A percentile compares a stretch with the other conserved stretches of the same genome.
Conservation (phyloP, 306 rosid genomes). For the Pterocarpus macrocarpus region DNA sequence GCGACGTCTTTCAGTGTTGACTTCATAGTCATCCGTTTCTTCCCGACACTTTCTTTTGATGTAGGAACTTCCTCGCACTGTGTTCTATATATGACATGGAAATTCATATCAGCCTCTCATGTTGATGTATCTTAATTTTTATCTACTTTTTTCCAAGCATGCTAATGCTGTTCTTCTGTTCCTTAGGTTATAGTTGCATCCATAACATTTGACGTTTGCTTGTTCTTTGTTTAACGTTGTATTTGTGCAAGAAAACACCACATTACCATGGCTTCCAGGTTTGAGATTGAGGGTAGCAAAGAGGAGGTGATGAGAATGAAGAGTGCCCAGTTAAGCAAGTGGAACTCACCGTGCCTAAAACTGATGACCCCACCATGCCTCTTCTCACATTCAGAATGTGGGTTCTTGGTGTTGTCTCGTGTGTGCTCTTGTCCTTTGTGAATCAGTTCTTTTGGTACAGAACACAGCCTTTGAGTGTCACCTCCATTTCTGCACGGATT, state of each 20-base stretch:
- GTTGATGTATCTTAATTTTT: neutral
- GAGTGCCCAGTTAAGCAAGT: slow-evolving; percentile 69
- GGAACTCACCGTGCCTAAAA: slow-evolving; percentile 79
- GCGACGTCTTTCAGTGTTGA: neutral
- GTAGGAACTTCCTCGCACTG: neutral
- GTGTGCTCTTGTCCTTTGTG: slow-evolving; percentile 75
- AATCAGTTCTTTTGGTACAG: slow-evolving; percentile 96
- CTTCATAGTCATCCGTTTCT: neutral
- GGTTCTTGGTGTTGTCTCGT: slow-evolving; percentile 72
- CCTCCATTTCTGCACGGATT: slow-evolving; percentile 83
- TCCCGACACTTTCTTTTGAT: neutral
- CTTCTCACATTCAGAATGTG: slow-evolving; percentile 87
- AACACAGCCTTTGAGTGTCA: slow-evolving; percentile 67
- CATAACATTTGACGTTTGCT: neutral
- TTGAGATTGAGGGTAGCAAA: slow-evolving; percentile 33
- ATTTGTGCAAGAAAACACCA: neutral
- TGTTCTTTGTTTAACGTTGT: no score
- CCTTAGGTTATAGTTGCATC: neutral
- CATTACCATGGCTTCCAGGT: slow-evolving; percentile 16
- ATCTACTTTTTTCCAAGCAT: neutral
- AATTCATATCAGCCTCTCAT: neutral
- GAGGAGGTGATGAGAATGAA: slow-evolving; percentile 42
- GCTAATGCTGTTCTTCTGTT: neutral
- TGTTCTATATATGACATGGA: neutral
- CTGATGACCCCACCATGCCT: slow-evolving; percentile 76